These are phyloP conservation scores for Fusarium verrucosum DNA, from an alignment of 2,329 filamentous ascomycete species.

Conservation along the genomic window DNA sequence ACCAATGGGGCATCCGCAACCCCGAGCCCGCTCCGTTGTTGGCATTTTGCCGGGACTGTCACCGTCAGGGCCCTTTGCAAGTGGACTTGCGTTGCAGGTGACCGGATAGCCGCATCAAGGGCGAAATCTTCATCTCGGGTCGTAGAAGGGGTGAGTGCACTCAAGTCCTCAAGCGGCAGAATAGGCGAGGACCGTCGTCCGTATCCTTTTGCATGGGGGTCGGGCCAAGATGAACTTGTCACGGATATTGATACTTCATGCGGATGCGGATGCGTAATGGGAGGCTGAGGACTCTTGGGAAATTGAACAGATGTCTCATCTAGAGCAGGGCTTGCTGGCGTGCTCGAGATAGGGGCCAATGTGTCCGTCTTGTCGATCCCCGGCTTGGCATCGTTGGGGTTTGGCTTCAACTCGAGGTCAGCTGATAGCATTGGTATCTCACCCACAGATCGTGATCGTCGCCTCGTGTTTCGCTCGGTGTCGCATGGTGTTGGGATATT, in stretches of 20 bases:
- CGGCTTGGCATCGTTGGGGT: conserved; percentile 1
- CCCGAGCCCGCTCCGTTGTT: conserved; percentile 27
- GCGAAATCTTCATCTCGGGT: conserved; percentile 54
- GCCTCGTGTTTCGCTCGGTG: conserved; percentile 33
- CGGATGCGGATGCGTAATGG: neutral
- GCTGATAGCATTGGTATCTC: conserved; percentile 36
- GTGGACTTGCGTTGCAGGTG: conserved; percentile 57
- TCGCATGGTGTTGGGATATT: conserved; percentile 7
- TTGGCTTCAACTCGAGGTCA: conserved; percentile 5
- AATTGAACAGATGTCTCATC: conserved; percentile 10
- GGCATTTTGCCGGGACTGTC: conserved; percentile 37
- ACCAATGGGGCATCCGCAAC: conserved; percentile 25
- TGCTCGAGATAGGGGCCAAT: neutral
- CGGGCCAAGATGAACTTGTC: conserved; percentile 11
- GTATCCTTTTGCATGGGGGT: conserved; percentile 11
- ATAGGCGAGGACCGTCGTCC: conserved; percentile 61
- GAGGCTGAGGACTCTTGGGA: conserved; percentile 5
- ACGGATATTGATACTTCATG: conserved; percentile 9
- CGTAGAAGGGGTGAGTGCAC: conserved; percentile 47
- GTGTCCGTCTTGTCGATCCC: conserved; percentile 3
- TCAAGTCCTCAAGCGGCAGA: conserved; percentile 52
- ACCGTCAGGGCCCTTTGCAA: conserved; percentile 54
- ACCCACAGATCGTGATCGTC: conserved; percentile 42
- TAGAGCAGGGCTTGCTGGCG: conserved; percentile 9
- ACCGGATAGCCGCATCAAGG: conserved; percentile 61